These are phyloP conservation scores for Cardamine resedifolia DNA, from an alignment of 345 rosid genomes.

Conservation along the genomic window DNA sequence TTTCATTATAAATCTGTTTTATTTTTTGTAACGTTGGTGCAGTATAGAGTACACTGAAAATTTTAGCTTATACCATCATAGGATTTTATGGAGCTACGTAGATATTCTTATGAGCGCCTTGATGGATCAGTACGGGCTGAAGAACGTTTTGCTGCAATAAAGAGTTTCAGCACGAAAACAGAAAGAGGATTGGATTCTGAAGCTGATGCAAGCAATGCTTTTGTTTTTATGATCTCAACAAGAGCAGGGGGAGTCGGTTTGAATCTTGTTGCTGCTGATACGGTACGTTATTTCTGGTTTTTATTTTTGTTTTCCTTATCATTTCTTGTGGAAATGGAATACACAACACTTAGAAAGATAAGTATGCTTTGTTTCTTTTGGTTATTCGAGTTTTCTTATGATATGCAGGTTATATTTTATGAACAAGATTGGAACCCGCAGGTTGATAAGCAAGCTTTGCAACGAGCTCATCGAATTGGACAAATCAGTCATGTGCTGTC, in stretches of 20 bases:
- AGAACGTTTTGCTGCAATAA: conserved; percentile 91
- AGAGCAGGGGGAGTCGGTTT: conserved; percentile 98
- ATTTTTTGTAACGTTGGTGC: background rate
- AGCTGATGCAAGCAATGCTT: conserved; percentile 50
- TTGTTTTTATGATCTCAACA: conserved; percentile 87
- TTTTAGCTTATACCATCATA: conserved; percentile 30
- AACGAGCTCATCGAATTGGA: conserved; percentile 92
- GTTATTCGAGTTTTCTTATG: conserved; percentile 3
- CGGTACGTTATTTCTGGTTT: conserved; percentile 48
- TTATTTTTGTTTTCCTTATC: background rate
- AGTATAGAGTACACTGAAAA: background rate
- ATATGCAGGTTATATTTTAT: conserved; percentile 70
- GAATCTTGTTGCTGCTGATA: conserved; percentile 93
- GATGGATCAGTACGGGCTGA: conserved; percentile 96
- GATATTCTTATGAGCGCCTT: conserved; percentile 87
- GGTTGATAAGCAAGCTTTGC: conserved; percentile 91
- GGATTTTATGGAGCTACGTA: conserved; percentile 86
- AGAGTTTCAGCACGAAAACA: conserved; percentile 60
- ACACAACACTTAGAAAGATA: background rate
- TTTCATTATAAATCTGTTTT: conserved; percentile 9
- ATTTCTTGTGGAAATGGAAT: background rate
- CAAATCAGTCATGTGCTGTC: conserved; percentile 81
- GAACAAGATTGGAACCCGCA: conserved; percentile 99
- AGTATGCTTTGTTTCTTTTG: background rate
- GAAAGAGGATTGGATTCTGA: conserved; percentile 40